Evolutionary conservation across 2,329 filamentous ascomycete genomes (phyloP).

Genomic region (Orbilia javanica): DNA sequence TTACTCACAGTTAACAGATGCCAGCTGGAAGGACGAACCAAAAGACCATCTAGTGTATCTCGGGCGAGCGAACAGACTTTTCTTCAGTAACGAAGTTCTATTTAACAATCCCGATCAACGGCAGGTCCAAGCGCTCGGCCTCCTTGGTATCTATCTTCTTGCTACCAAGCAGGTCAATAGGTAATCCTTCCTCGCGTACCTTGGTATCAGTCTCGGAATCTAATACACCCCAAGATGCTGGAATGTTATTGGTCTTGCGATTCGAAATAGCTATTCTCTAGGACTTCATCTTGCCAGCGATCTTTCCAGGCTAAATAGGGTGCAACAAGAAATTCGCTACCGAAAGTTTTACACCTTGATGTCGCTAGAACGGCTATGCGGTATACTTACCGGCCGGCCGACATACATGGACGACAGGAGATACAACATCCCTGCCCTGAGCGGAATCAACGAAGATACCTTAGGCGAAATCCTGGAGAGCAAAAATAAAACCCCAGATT

Average conservation of each 20-base stretch:
- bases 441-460: constrained; percentile 39
- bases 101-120: constrained; percentile 59
- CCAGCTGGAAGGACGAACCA: constrained; percentile 58
- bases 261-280: constrained; percentile 59
- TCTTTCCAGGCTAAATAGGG: constrained; percentile 53
- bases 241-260: constrained; percentile 61
- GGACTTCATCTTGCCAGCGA: constrained; percentile 61
- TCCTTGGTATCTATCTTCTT: constrained; percentile 61
- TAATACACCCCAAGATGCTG: constrained; percentile 59
- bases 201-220: not conserved
- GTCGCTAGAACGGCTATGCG: constrained; percentile 60
- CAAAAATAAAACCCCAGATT: not conserved
- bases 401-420: constrained; percentile 59
- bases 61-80: constrained; percentile 57
- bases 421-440: constrained; percentile 45
- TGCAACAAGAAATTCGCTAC: constrained; percentile 58
- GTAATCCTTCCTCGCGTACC: constrained; percentile 39
- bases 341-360: constrained; percentile 53
- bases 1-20: constrained; percentile 60
- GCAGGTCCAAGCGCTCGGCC: constrained; percentile 60
- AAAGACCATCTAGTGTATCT: constrained; percentile 60
- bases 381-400: constrained; percentile 61
- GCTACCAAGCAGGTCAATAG: constrained; percentile 60
- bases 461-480: constrained; percentile 40
- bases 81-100: constrained; percentile 58